These are phyloP conservation scores for Venturia carpophila DNA, from an alignment of 2,329 filamentous ascomycete species.

Conservation along the genomic window DNA sequence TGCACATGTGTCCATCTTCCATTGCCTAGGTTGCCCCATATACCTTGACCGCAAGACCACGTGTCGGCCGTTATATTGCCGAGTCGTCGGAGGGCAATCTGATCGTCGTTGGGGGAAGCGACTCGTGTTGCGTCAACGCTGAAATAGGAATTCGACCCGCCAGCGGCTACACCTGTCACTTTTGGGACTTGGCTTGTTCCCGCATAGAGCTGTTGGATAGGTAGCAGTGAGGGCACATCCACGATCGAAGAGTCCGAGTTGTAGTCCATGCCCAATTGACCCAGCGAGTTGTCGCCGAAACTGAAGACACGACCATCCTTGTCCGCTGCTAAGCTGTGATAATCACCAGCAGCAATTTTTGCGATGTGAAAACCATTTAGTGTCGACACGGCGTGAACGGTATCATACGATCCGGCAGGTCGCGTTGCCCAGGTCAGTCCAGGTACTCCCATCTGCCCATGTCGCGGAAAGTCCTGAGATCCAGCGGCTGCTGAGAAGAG, in stretches of 20 bases:
- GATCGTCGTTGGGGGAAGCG: constrained; percentile 34
- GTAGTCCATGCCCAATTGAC: constrained; percentile 81
- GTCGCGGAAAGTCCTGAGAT: constrained; percentile 66
- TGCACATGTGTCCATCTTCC: constrained; percentile 88
- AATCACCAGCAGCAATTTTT: constrained; percentile 75
- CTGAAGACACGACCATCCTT: constrained; percentile 69
- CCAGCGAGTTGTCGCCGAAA: constrained; percentile 85
- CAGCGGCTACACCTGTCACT: constrained; percentile 74
- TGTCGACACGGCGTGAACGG: constrained; percentile 63
- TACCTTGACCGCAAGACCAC: constrained; percentile 81
- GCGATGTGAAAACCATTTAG: constrained; percentile 63
- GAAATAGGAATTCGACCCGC: constrained; percentile 81
- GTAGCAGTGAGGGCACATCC: constrained; percentile 63
- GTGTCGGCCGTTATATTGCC: constrained; percentile 63
- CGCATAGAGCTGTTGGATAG: constrained; percentile 64
- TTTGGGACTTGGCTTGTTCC: constrained; percentile 51
- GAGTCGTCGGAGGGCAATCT: constrained; percentile 33
- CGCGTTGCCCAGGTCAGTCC: constrained; percentile 73
- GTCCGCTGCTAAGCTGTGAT: constrained; percentile 75
- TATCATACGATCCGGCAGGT: constrained; percentile 69
- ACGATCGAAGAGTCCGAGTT: constrained; percentile 53
- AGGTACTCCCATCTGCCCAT: constrained; percentile 80
- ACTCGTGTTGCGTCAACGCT: constrained; percentile 66
- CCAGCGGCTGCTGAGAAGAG: constrained; percentile 84
- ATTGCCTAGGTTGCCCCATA: constrained; percentile 74